Base-by-base conservation (phyloP, 2,329 filamentous ascomycete species). In the Coniella lustricola region DNA sequence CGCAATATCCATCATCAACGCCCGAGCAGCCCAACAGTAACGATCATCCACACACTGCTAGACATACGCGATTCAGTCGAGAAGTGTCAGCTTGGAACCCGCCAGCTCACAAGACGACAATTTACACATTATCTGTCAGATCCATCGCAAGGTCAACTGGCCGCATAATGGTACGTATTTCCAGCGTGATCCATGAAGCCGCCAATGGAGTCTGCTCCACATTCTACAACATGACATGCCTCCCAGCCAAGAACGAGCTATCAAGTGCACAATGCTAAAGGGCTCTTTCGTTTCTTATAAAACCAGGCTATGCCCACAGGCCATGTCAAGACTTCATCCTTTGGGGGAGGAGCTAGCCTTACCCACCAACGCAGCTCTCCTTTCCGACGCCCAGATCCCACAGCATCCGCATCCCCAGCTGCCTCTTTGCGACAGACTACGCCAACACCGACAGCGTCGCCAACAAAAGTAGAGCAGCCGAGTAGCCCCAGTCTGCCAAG, bases 381-480 rank as follows among this genome's bases (percentile, higher is more conserved):
- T 12, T 84, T 84, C 61, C 75, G 80, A 50, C 68, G 80, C 56
- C 72, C 78, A 46, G 78, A 80, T 56, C 81, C 79, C 17, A 77
- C 81, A 17, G 74, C 77, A 20, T 87, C 85, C 9, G 82, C 85
- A 3, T 84, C 79, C 31, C n/a, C n/a, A n/a, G n/a, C n/a, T n/a
- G 5, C 25, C 5, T 68, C 77, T 21, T 66, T 87, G 49, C 77
- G 82, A 57, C 75, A 83, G 54, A 78, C 78, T 8, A 85, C 82
- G 3, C 81, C 85, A 3, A 76, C 75, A 35, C 81, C 85, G 3
- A 76, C 75, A 35, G 72, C 75, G 44, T 61, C 60, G 50, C 67
- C 66, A 38, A 58, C 65, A n/a, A 69, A 64, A 29, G 25, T 29
- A 29, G 25, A 29, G 10, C 25, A 10, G 25, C 25, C 25, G 25